Conservation (phyloP, 1,139 yeast species). For the Pichia inconspicua region DNA sequence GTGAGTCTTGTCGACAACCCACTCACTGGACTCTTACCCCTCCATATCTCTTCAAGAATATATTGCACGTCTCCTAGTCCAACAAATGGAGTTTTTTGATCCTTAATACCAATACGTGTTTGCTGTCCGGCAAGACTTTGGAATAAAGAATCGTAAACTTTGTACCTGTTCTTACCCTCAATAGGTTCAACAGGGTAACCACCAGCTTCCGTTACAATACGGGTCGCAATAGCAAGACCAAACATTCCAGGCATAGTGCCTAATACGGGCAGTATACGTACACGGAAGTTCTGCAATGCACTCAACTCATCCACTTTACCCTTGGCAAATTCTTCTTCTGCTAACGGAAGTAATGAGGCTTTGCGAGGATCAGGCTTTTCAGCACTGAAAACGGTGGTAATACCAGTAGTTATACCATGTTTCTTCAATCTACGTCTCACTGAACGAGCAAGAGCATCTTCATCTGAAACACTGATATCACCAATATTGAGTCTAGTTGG, state of each 20-base stretch:
- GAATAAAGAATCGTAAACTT: constrained; percentile 72
- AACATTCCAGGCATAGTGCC: constrained; percentile 97
- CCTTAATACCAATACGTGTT: constrained; percentile 59
- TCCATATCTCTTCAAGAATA: constrained; percentile 83
- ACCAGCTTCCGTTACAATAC: constrained; percentile 67
- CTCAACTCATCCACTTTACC: constrained; percentile 85
- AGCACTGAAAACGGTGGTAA: constrained; percentile 85
- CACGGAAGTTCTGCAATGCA: constrained; percentile 83
- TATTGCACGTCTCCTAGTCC: constrained; percentile 70
- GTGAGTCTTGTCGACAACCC: constrained; percentile 74
- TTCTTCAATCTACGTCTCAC: constrained; percentile 78
- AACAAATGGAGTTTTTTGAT: constrained; percentile 61
- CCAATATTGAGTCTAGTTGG: constrained; percentile 76
- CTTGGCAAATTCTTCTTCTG: constrained; percentile 67
- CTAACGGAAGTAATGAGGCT: constrained; percentile 76
- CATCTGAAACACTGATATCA: constrained; percentile 73
- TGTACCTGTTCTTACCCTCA: constrained; percentile 84
- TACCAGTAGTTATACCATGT: constrained; percentile 65
- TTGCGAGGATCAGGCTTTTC: constrained; percentile 96
- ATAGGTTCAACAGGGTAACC: constrained; percentile 86
- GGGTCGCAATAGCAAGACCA: constrained; percentile 84
- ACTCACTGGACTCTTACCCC: constrained; percentile 88
- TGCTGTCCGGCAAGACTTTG: constrained; percentile 86
- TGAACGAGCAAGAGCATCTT: constrained; percentile 86
- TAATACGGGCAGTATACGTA: constrained; percentile 84